Evolutionary conservation across 257 asterid species (phyloP).

Genomic region (Echium plantagineum): DNA sequence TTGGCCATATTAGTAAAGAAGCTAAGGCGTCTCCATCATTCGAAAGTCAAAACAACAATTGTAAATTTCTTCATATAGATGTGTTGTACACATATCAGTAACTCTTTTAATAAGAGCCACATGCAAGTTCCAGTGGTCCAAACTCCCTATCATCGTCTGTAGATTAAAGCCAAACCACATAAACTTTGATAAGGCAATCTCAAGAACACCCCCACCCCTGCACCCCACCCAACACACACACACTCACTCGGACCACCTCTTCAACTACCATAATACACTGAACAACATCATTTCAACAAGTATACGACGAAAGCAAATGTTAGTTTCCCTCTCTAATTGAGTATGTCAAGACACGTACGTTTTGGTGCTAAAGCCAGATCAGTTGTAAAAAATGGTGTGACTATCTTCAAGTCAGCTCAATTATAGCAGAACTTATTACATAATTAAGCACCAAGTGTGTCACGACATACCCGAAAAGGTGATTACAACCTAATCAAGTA

Average conservation of each 20-base stretch:
- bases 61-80: no score
- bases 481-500: not conserved
- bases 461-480: no score
- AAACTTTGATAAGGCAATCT: not conserved
- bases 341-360: not conserved
- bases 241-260: no score
- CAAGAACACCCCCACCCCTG: not conserved
- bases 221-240: not conserved
- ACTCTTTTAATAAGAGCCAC: not conserved
- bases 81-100: not conserved
- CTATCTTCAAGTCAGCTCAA: not conserved
- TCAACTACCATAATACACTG: no score
- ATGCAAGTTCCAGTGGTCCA: not conserved
- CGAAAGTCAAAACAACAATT: not conserved
- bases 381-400: not conserved
- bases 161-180: not conserved
- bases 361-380: not conserved
- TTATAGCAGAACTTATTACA: no score
- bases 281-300: not conserved
- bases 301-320: not conserved
- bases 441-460: no score
- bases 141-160: not conserved
- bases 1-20: not conserved
- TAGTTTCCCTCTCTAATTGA: not conserved
- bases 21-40: not conserved